Evolutionary conservation across 768 basidiomycete species (phyloP), one percentile per base, ranked within the genome.

Genomic region (Tylopilus sp.): DNA sequence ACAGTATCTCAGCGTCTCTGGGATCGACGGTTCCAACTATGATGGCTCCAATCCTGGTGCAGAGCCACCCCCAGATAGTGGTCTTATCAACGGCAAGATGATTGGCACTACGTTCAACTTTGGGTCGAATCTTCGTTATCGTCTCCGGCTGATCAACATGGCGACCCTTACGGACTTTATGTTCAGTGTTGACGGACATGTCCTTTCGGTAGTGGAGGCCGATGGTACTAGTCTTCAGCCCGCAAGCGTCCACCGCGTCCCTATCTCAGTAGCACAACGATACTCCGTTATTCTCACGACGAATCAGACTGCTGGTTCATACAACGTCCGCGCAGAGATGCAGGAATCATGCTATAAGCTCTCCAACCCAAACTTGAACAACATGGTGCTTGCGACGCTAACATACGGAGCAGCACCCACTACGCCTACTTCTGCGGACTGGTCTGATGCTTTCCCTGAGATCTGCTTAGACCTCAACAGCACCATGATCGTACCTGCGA

Each of bases 271-370:
- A 38, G 79, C 78, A 2, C 79, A 81, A 66, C 72, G 80, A 38
- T 79, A 79, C 59, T 75, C 73, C n/a, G 79, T 76, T 30, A 67
- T 81, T 34, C 60, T 81, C 16, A 56, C 55, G 22, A 73, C 78
- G 31, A 74, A 78, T 53, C 69, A 69, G 53, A 74, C 72, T 7
- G 59, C 48, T 26, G 71, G 69, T 21, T 62, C 64, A 5, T 74
- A 73, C 44, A 64, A 66, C 19, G 57, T 78, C 56, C 71, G 76
- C 22, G 71, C 72, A 11, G 69, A 66, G 36, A 58, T 77, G 56
- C 73, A 75, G 42, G 62, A 43, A 5, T 31, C 53, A 1, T 68
- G 67, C 38, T 73, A 71, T 45, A 71, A 71, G 25, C 58, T 68
- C 41, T 1, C 58, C 8, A 71, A 68, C 47, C 62, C 67, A 3